phyloP scores from a whole-genome alignment of 164 flowering plant genomes.

The Protea cynaroides region DNA sequence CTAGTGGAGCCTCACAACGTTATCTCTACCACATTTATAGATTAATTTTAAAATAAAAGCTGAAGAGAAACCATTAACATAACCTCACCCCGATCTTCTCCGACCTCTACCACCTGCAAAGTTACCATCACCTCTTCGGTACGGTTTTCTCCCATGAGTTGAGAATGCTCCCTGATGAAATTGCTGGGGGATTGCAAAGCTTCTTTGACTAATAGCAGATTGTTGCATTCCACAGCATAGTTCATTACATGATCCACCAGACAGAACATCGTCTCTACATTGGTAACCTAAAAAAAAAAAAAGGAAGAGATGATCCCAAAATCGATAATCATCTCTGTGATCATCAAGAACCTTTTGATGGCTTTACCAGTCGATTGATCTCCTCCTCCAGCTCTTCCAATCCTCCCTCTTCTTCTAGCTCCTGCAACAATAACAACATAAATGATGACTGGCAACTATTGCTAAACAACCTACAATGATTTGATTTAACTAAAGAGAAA shows the following conservation, averaged over 20 bases:
- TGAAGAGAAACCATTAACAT: too few relatives aligned
- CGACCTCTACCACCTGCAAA: slow-evolving; percentile 16
- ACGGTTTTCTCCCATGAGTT: slow-evolving; percentile 14
- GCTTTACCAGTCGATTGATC: slow-evolving; percentile 35
- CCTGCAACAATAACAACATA: slow-evolving; percentile 34
- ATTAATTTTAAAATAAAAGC: too few relatives aligned
- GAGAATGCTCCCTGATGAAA: slow-evolving; percentile 14
- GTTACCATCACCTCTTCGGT: slow-evolving; percentile 12
- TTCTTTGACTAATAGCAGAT: slow-evolving; percentile 8
- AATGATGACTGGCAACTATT: too few relatives aligned
- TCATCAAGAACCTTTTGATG: slow-evolving; percentile 16
- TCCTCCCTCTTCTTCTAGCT: slow-evolving; percentile 81
- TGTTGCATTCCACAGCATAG: slow-evolving; percentile 4
- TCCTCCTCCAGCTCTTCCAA: slow-evolving; percentile 70
- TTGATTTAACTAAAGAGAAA: too few relatives aligned
- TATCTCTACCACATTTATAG: too few relatives aligned
- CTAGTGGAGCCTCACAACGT: too few relatives aligned
- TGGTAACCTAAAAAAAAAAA: too few relatives aligned
- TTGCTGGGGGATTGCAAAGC: slow-evolving; percentile 10
- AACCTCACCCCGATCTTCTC: slow-evolving; percentile 5
- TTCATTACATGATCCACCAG: slow-evolving; percentile 3
- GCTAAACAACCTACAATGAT: too few relatives aligned
- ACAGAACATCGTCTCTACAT: too few relatives aligned
- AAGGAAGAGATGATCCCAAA: too few relatives aligned
- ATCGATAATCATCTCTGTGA: too few relatives aligned